Percentiles rank a stretch among this genome's conserved stretches.
Conservation (phyloP, 768 basidiomycete genomes). For the Lentinula boryana region DNA sequence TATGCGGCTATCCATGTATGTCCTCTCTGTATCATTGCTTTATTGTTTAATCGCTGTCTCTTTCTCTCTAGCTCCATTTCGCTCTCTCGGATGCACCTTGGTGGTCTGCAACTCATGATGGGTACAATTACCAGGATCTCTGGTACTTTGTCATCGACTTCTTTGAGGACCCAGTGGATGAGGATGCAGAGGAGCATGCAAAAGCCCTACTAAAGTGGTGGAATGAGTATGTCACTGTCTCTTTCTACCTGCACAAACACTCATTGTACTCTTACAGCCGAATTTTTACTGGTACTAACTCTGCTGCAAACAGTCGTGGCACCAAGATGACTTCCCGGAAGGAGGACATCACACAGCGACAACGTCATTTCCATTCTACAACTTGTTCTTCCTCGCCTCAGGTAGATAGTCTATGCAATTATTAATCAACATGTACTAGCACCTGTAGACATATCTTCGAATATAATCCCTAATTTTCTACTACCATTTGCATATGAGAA, state of each 20-base stretch:
- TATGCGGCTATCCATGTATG: background rate
- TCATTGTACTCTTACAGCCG: background rate
- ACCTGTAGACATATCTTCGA: no score
- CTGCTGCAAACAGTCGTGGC: background rate
- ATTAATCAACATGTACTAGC: no score
- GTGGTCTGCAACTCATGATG: background rate
- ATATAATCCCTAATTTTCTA: no score
- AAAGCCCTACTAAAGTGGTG: background rate
- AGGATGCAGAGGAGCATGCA: background rate
- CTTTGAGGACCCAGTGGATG: background rate
- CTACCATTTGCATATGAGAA: no score
- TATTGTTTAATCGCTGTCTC: background rate
- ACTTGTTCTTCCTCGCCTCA: no score
- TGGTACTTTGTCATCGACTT: background rate
- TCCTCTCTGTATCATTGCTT: background rate
- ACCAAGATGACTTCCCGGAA: background rate
- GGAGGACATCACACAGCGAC: no score
- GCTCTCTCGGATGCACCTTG: background rate
- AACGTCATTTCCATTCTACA: no score
- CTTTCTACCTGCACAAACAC: background rate
- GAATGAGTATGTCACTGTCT: background rate
- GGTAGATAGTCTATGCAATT: no score
- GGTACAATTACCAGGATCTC: slow-evolving; percentile 1
- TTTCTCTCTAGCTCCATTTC: background rate
- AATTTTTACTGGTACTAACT: background rate